Percentiles rank a stretch among this genome's conserved stretches.
Conservation (phyloP, 345 rosid genomes). For the Pseudoturritis turrita region DNA sequence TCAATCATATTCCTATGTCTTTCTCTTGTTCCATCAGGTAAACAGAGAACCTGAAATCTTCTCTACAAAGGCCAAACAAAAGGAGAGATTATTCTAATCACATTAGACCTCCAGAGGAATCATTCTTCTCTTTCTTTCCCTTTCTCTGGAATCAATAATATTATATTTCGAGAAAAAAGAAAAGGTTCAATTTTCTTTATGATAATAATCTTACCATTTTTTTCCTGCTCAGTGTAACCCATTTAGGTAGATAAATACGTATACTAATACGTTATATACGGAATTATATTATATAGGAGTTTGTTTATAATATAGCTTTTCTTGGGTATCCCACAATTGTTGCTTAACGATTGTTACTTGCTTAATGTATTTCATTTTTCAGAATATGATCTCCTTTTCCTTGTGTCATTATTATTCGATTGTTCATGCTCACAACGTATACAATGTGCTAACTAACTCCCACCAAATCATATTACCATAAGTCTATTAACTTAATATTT, state of each 20-base stretch:
- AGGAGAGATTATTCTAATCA: conserved; percentile 2
- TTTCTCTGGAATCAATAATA: conserved; percentile 25
- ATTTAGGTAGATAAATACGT: conserved; percentile 22
- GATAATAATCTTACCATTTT: not conserved
- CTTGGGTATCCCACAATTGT: not conserved
- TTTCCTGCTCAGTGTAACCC: conserved; percentile 11
- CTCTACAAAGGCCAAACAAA: not conserved
- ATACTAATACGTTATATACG: conserved; percentile 2
- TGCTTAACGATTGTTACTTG: not conserved
- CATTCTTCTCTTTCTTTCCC: conserved; percentile 21
- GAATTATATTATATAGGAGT: not conserved
- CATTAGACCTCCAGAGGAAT: conserved; percentile 9
- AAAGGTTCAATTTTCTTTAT: not conserved
- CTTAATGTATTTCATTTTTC: not conserved
- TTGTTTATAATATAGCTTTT: not conserved
- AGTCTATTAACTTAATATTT: no score
- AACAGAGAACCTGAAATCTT: not conserved
- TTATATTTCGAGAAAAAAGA: not conserved
- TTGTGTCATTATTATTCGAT: not conserved
- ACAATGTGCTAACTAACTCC: no score
- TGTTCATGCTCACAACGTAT: not conserved
- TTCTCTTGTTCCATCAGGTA: conserved; percentile 68
- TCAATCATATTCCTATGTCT: conserved; percentile 65
- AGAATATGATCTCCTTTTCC: not conserved
- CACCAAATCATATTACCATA: no score